phyloP scores from a whole-genome alignment of 208 protist species.

The Willaertia magna region DNA sequence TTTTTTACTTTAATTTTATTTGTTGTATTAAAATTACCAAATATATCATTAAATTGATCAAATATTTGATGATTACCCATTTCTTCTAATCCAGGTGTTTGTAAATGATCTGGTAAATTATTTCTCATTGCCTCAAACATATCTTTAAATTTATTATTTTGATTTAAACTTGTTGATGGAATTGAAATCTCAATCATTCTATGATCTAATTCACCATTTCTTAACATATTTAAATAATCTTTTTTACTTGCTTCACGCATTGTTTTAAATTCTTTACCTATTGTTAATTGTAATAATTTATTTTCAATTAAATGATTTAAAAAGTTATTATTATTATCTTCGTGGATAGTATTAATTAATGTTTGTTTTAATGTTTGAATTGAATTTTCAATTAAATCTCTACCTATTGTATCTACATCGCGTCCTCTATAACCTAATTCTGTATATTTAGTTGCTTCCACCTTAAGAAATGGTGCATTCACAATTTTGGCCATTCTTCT shows the following conservation, averaged over 20 bases:
- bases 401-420: slow-evolving; percentile 90
- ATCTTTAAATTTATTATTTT: neutral
- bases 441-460: slow-evolving; percentile 96
- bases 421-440: slow-evolving; percentile 88
- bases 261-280: slow-evolving; percentile 29
- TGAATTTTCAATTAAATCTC: slow-evolving; percentile 83
- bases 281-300: slow-evolving; percentile 62
- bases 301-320: slow-evolving; percentile 63
- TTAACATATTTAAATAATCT: neutral
- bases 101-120: neutral
- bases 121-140: neutral
- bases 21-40: too few species aligned
- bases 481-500: slow-evolving; percentile 86
- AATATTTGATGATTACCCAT: neutral
- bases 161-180: neutral
- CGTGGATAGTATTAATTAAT: slow-evolving; percentile 45
- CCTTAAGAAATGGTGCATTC: slow-evolving; percentile 92
- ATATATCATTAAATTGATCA: neutral
- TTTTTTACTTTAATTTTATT: slow-evolving; percentile 58
- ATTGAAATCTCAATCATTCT: neutral
- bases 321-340: slow-evolving; percentile 32
- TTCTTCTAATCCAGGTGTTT: neutral
- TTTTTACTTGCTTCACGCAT: neutral
- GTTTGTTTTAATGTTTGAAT: slow-evolving; percentile 72
- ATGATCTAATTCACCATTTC: slow-evolving; percentile 11